Evolutionary conservation across 495 filamentous ascomycete genomes (phyloP).

Genomic region (Stereocaulon alpinum): DNA sequence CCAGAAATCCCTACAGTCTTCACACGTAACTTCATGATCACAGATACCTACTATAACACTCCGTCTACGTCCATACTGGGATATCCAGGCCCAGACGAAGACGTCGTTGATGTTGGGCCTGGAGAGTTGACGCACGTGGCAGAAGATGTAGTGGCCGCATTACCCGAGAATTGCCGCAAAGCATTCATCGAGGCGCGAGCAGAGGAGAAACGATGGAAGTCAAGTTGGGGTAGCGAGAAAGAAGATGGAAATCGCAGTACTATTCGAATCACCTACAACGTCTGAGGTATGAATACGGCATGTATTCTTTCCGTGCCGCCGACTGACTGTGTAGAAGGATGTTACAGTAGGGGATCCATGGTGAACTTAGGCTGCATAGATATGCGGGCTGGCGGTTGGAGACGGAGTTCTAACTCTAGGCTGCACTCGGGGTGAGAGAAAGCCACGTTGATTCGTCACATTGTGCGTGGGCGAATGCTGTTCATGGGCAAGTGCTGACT

Average conservation of each 20-base stretch:
- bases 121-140: conserved; percentile 51
- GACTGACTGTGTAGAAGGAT: background rate
- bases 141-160: conserved; percentile 54
- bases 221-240: conserved; percentile 55
- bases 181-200: conserved; percentile 55
- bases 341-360: background rate
- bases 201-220: conserved; percentile 61
- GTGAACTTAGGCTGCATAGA: background rate
- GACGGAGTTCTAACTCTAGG: background rate
- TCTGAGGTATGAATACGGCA: background rate
- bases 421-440: background rate
- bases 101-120: conserved; percentile 47
- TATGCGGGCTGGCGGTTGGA: background rate
- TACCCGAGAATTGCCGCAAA: conserved; percentile 60
- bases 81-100: conserved; percentile 55
- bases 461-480: background rate
- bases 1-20: conserved; percentile 52
- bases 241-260: conserved; percentile 35
- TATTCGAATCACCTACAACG: conserved; percentile 40
- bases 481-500: conserved; percentile 4
- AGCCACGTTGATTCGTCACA: background rate
- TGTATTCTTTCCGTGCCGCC: background rate
- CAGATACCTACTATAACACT: conserved; percentile 57
- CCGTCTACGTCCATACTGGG: conserved; percentile 49
- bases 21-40: conserved; percentile 62